A percentile compares a stretch with the other conserved stretches of the same genome.
Conservation (phyloP, 2,329 filamentous ascomycete species). For the Curvularia eragrostidis region DNA sequence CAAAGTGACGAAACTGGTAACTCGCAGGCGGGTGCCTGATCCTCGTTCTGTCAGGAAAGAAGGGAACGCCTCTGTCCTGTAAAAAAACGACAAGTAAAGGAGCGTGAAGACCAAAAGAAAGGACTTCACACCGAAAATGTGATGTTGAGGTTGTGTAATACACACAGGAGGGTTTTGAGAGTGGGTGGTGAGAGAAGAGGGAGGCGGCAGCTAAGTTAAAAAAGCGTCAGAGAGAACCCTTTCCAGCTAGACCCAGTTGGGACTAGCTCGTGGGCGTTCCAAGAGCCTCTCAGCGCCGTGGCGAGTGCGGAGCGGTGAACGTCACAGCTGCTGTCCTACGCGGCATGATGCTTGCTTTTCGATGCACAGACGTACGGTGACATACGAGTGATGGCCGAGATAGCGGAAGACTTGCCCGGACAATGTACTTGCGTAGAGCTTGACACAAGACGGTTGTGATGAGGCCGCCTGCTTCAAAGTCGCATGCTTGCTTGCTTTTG, state of each 20-base stretch:
- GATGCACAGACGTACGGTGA: slow-evolving; percentile 16
- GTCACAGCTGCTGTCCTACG: slow-evolving; percentile 17
- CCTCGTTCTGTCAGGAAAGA: slow-evolving; percentile 49
- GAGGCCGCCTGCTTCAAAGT: neutral
- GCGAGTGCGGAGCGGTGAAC: slow-evolving; percentile 39
- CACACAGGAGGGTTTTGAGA: slow-evolving; percentile 42
- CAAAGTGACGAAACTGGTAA: slow-evolving; percentile 42
- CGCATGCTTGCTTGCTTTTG: slow-evolving; percentile 1
- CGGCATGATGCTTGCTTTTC: slow-evolving; percentile 16
- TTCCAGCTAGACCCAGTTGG: slow-evolving; percentile 22
- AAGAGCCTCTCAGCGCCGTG: slow-evolving; percentile 18
- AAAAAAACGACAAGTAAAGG: slow-evolving; percentile 49
- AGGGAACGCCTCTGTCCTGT: slow-evolving; percentile 47
- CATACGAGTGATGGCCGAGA: neutral
- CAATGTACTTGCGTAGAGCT: slow-evolving; percentile 1
- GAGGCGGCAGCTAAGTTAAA: slow-evolving; percentile 26
- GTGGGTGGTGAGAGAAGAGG: slow-evolving; percentile 37
- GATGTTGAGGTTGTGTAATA: slow-evolving; percentile 36
- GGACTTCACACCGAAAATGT: slow-evolving; percentile 49
- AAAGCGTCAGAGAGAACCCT: slow-evolving; percentile 33
- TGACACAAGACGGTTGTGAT: neutral
- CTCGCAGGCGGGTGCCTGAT: slow-evolving; percentile 51
- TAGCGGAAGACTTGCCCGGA: slow-evolving; percentile 11
- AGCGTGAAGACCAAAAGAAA: slow-evolving; percentile 52
- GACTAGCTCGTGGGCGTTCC: slow-evolving; percentile 8